A percentile compares a stretch with the other conserved stretches of the same genome.
phyloP scores from a whole-genome alignment of 768 basidiomycete genomes.

The Leccinum variicolor region DNA sequence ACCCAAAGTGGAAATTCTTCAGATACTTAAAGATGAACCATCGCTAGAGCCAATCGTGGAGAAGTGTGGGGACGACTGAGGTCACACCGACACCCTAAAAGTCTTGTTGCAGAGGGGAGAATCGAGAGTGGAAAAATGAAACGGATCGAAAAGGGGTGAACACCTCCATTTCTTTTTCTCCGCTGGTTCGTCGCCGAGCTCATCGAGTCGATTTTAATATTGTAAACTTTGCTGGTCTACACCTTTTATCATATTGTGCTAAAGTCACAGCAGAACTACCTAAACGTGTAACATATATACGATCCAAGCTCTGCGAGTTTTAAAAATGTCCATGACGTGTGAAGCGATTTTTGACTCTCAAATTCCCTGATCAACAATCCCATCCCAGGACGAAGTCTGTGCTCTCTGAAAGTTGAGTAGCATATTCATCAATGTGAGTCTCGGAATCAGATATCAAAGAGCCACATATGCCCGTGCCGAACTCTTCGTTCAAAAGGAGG shows the following conservation, averaged over 20 bases:
- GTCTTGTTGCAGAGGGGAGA: background rate
- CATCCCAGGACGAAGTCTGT: conserved; percentile 64
- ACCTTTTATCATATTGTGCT: background rate
- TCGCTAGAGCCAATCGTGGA: conserved; percentile 14
- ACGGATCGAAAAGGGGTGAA: background rate
- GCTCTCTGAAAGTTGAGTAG: conserved; percentile 9
- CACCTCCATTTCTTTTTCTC: background rate
- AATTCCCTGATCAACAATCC: conserved; percentile 54
- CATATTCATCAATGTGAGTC: conserved; percentile 8
- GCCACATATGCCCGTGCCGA: conserved; percentile 67
- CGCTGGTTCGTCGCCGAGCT: background rate
- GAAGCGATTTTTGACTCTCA: background rate
- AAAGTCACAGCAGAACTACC: background rate
- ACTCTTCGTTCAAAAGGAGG: conserved; percentile 70
- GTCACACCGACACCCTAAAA: background rate
- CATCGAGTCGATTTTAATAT: background rate
- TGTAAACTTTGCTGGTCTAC: background rate
- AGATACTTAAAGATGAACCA: conserved; percentile 11
- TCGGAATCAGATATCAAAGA: conserved; percentile 31
- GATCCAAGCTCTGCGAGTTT: background rate
- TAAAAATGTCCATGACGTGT: background rate
- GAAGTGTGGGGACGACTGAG: conserved; percentile 6
- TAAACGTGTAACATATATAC: background rate
- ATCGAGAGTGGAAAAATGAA: background rate
- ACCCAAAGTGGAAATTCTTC: background rate